phyloP scores from a whole-genome alignment of 2,329 filamentous ascomycete genomes.

The Macrophomina phaseolina region DNA sequence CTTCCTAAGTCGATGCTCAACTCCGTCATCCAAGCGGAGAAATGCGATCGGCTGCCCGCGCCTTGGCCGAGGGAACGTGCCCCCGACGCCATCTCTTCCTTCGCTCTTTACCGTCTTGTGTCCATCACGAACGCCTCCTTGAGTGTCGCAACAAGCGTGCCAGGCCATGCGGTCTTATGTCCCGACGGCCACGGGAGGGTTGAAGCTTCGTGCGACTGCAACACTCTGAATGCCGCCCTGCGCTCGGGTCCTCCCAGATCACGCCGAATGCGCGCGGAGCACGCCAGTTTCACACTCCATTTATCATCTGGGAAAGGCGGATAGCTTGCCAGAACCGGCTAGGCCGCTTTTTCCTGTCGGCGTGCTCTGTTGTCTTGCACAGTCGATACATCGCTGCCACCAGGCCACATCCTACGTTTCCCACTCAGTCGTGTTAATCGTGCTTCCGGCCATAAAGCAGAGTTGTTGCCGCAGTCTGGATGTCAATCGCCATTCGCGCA shows the following conservation, averaged over 20 bases:
- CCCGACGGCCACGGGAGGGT: no score
- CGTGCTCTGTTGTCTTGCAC: neutral
- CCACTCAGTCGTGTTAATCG: no score
- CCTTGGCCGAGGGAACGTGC: constrained; percentile 10
- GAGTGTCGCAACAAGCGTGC: neutral
- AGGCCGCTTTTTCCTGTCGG: neutral
- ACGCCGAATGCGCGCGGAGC: constrained; percentile 6
- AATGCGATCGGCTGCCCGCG: constrained; percentile 16
- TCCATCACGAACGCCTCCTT: neutral
- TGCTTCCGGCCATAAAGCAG: no score
- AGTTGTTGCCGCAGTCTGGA: no score
- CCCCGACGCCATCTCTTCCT: neutral
- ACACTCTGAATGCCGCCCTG: no score
- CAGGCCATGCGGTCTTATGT: neutral
- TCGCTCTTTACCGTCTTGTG: neutral
- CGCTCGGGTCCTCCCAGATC: neutral
- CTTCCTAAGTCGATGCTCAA: neutral
- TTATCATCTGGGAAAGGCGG: neutral
- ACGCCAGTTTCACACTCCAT: neutral
- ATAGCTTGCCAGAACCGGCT: neutral
- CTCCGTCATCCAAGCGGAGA: constrained; percentile 14
- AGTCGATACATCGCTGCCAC: no score
- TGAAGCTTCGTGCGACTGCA: neutral
- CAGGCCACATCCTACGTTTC: no score
- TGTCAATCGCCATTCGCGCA: no score